Evolutionary conservation across 805 yeast genomes (phyloP).

Genomic region (Suhomyces kilbournensis): DNA sequence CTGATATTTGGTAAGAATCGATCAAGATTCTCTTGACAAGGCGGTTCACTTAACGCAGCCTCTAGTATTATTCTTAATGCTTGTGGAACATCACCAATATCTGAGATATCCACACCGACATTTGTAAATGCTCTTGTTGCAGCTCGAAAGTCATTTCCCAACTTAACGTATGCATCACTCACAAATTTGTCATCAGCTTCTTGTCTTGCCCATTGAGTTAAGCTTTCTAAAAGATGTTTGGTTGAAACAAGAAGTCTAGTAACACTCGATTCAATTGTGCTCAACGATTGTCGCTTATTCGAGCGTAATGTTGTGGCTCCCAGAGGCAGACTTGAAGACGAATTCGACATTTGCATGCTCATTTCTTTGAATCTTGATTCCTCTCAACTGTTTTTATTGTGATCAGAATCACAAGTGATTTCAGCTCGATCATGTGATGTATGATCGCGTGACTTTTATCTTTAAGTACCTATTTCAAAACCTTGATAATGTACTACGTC

Average conservation of each 20-base stretch:
- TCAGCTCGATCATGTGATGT: background rate
- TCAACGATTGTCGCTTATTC: constrained; percentile 22
- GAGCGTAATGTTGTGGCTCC: constrained; percentile 4
- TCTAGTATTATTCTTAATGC: constrained; percentile 77
- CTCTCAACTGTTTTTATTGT: background rate
- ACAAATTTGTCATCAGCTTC: constrained; percentile 80
- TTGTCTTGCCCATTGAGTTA: constrained; percentile 86
- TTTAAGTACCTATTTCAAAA: background rate
- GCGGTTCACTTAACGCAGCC: constrained; percentile 78
- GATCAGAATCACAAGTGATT: background rate
- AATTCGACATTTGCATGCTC: constrained; percentile 8
- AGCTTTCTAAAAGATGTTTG: constrained; percentile 77
- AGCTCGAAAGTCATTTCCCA: constrained; percentile 90
- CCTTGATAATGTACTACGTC: background rate
- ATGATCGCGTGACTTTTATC: background rate
- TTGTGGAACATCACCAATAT: constrained; percentile 88
- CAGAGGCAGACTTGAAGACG: constrained; percentile 3
- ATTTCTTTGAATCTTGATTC: background rate
- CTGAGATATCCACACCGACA: constrained; percentile 78
- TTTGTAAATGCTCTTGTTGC: constrained; percentile 75
- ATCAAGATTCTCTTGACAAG: constrained; percentile 80
- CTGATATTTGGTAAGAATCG: constrained; percentile 79
- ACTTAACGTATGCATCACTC: constrained; percentile 83
- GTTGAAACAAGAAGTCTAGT: constrained; percentile 82
- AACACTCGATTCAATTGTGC: constrained; percentile 72